phyloP scores from a whole-genome alignment of 139 green algal genomes.

The Monoraphidium neglectum region DNA sequence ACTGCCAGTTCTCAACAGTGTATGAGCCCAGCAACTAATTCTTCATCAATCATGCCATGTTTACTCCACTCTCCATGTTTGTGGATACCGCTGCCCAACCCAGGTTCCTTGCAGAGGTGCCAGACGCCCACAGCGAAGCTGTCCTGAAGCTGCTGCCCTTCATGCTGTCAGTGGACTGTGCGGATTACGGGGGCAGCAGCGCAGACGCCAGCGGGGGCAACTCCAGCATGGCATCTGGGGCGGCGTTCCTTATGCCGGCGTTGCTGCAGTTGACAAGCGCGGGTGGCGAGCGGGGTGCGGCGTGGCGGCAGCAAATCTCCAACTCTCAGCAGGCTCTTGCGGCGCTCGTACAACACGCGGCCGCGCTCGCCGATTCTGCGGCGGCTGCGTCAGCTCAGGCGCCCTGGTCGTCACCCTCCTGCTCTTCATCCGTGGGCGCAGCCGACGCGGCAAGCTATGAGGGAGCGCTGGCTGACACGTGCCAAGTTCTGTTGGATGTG shows the following conservation, averaged over 20 bases:
- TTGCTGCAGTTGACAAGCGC: constrained; percentile 31
- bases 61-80: no score
- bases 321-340: not conserved
- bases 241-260: constrained; percentile 42
- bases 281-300: not conserved
- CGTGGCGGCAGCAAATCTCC: not conserved
- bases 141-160: constrained; percentile 28
- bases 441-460: not conserved
- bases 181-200: not conserved
- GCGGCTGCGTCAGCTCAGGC: not conserved
- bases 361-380: constrained; percentile 3
- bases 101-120: constrained; percentile 43
- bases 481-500: constrained; percentile 23
- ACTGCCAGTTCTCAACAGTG: no score
- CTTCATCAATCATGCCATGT: no score
- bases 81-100: no score
- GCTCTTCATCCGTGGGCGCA: not conserved
- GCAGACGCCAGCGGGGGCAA: not conserved
- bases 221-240: no score
- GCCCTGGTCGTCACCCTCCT: not conserved
- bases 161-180: constrained; percentile 18
- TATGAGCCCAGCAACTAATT: no score
- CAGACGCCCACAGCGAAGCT: constrained; percentile 18
- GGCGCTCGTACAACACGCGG: not conserved
- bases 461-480: constrained; percentile 2